These are phyloP conservation scores for Plenodomus lindquistii DNA, from an alignment of 2,329 filamentous ascomycete genomes.

Conservation along the genomic window DNA sequence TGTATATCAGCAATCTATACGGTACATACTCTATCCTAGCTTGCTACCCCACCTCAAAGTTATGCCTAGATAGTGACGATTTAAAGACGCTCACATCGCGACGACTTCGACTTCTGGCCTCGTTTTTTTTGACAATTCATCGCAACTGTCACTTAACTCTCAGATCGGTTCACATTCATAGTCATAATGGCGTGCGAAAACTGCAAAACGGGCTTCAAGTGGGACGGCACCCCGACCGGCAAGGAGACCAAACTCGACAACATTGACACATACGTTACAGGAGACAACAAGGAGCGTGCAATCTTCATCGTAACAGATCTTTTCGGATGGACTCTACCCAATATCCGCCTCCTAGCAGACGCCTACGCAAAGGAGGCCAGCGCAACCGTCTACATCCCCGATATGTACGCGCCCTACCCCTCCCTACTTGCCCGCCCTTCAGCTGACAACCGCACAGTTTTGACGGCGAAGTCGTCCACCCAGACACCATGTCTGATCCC, in stretches of 20 bases:
- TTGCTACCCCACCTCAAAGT: neutral
- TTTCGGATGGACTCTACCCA: slow-evolving; percentile 55
- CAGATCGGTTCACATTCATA: neutral
- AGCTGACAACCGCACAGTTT: slow-evolving; percentile 23
- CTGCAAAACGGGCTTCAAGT: slow-evolving; percentile 46
- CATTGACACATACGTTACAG: slow-evolving; percentile 48
- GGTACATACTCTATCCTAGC: neutral
- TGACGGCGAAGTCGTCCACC: slow-evolving; percentile 34
- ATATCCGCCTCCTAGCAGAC: slow-evolving; percentile 53
- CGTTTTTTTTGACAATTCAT: neutral
- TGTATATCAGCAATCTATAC: neutral
- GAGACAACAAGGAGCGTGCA: slow-evolving; percentile 50
- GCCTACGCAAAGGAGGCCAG: slow-evolving; percentile 51
- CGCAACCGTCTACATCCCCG: slow-evolving; percentile 53
- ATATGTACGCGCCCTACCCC: slow-evolving; percentile 38
- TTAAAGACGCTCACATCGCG: slow-evolving; percentile 1
- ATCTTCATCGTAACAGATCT: slow-evolving; percentile 52
- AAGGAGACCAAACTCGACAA: slow-evolving; percentile 45
- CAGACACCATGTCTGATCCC: slow-evolving; percentile 28
- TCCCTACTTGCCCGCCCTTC: neutral
- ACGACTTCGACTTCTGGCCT: neutral
- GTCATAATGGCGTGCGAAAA: slow-evolving; percentile 37
- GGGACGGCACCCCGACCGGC: slow-evolving; percentile 44
- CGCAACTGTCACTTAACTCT: neutral
- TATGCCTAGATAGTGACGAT: neutral